Percentiles rank a stretch among this genome's conserved stretches.
Conservation (phyloP, 1,139 yeast species). For the Diutina pseudorugosa region DNA sequence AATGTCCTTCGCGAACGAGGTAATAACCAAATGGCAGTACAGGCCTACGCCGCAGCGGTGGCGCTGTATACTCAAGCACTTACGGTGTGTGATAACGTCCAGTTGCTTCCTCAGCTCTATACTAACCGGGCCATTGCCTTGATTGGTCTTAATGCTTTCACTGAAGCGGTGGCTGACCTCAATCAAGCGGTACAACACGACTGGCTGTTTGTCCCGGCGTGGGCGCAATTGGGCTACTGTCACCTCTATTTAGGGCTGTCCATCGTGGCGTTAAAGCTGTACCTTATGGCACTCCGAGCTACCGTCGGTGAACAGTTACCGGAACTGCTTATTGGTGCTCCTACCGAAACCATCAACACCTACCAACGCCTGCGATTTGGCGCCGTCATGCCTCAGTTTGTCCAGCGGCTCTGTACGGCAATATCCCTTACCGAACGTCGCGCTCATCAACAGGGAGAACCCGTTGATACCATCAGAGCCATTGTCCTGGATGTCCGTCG, state of each 20-base stretch:
- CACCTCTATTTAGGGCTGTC: constrained; percentile 31
- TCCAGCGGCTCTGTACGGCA: constrained; percentile 24
- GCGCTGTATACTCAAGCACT: constrained; percentile 26
- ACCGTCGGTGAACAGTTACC: constrained; percentile 24
- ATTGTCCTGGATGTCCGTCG: constrained; percentile 19
- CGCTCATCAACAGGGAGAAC: constrained; percentile 26
- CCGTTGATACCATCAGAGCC: constrained; percentile 13
- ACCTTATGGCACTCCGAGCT: constrained; percentile 20
- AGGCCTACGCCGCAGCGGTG: constrained; percentile 31
- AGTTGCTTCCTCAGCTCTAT: constrained; percentile 19
- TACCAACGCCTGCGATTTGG: constrained; percentile 15
- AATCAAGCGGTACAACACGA: constrained; percentile 21
- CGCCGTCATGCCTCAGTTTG: constrained; percentile 27
- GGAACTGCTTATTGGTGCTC: constrained; percentile 12
- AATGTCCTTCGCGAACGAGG: constrained; percentile 25
- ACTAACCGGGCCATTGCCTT: constrained; percentile 33
- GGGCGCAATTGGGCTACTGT: constrained; percentile 36
- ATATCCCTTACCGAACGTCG: constrained; percentile 27
- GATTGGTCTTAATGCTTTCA: constrained; percentile 31
- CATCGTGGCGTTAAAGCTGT: constrained; percentile 22
- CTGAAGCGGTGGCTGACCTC: constrained; percentile 29
- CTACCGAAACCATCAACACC: constrained; percentile 7
- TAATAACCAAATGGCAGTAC: constrained; percentile 27
- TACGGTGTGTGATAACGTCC: constrained; percentile 9
- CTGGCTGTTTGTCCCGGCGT: constrained; percentile 27